A percentile compares a stretch with the other conserved stretches of the same genome.
These are phyloP conservation scores for Neofusicoccum kwambonambiense DNA, from an alignment of 2,329 filamentous ascomycete genomes.

Conservation along the genomic window DNA sequence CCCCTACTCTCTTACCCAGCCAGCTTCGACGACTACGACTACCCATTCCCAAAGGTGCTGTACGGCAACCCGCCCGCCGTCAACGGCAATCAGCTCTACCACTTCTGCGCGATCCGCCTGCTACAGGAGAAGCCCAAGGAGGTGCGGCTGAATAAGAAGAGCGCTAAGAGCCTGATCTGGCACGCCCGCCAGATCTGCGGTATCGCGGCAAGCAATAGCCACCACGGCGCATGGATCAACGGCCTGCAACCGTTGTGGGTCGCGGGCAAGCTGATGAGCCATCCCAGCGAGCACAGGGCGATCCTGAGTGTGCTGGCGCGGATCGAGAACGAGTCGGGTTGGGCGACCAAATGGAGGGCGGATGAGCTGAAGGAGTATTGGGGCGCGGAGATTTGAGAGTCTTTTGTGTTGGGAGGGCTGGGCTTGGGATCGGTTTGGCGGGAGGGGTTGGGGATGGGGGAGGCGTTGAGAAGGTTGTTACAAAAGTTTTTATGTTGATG, in stretches of 20 bases:
- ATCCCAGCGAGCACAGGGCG: constrained; percentile 42
- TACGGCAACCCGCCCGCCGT: constrained; percentile 23
- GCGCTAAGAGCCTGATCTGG: constrained; percentile 42
- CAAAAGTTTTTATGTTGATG: too few species aligned
- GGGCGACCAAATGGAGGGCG: constrained; percentile 54
- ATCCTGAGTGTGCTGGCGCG: constrained; percentile 50
- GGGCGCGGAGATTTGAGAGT: constrained; percentile 34
- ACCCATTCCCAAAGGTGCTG: constrained; percentile 22
- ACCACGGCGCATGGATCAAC: constrained; percentile 43
- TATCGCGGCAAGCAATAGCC: constrained; percentile 45
- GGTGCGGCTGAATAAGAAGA: constrained; percentile 13
- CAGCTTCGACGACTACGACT: not conserved
- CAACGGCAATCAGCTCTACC: constrained; percentile 24
- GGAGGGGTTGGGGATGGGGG: too few species aligned
- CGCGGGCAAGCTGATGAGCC: constrained; percentile 49
- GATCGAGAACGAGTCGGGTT: constrained; percentile 55
- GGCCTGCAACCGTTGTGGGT: constrained; percentile 47
- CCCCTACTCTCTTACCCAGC: constrained; percentile 19
- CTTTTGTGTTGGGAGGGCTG: too few species aligned
- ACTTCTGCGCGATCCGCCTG: constrained; percentile 22
- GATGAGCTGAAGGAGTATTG: constrained; percentile 54
- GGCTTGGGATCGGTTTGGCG: too few species aligned
- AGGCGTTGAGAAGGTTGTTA: too few species aligned
- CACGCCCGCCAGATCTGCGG: constrained; percentile 49
- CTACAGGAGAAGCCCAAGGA: constrained; percentile 30